Evolutionary conservation across 108 stramenopile species (phyloP).

Genomic region (Schizochytrium sp.): DNA sequence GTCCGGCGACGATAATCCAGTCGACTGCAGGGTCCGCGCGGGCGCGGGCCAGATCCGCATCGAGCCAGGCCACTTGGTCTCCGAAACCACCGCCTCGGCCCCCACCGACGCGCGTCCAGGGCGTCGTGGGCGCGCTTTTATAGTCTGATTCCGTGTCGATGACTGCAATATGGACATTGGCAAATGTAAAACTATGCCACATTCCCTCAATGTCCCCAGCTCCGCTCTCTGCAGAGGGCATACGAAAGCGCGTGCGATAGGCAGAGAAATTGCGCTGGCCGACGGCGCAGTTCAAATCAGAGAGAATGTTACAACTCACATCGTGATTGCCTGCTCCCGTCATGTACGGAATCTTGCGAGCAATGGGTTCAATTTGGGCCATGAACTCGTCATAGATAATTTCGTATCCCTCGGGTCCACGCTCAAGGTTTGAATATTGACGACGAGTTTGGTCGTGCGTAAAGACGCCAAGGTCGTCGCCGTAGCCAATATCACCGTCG

Average conservation of each 20-base stretch:
- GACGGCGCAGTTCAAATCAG: not conserved
- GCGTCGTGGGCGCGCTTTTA: slow-evolving; percentile 16
- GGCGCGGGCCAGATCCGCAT: slow-evolving; percentile 24
- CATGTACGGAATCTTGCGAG: slow-evolving; percentile 40
- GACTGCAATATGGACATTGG: slow-evolving; percentile 38
- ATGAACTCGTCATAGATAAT: slow-evolving; percentile 4
- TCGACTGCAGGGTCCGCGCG: slow-evolving; percentile 17
- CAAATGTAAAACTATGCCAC: slow-evolving; percentile 46
- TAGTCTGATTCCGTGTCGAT: slow-evolving; percentile 46
- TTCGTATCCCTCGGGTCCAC: slow-evolving; percentile 16
- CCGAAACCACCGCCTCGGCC: slow-evolving; percentile 40
- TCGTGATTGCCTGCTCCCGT: slow-evolving; percentile 45
- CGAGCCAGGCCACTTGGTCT: slow-evolving; percentile 39
- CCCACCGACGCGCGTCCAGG: slow-evolving; percentile 5
- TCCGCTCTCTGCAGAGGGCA: slow-evolving; percentile 43
- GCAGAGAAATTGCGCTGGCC: slow-evolving; percentile 40
- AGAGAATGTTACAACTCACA: slow-evolving; percentile 28
- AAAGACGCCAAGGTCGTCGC: not conserved
- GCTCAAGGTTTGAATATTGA: not conserved
- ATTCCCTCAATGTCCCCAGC: slow-evolving; percentile 24
- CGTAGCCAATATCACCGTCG: not conserved
- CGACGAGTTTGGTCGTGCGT: not conserved
- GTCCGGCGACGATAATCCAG: slow-evolving; percentile 41
- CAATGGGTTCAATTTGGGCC: not conserved
- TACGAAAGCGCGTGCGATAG: slow-evolving; percentile 40